These are phyloP conservation scores for Sporothrix brasiliensis DNA, from an alignment of 2,329 filamentous ascomycete species.

Conservation along the genomic window DNA sequence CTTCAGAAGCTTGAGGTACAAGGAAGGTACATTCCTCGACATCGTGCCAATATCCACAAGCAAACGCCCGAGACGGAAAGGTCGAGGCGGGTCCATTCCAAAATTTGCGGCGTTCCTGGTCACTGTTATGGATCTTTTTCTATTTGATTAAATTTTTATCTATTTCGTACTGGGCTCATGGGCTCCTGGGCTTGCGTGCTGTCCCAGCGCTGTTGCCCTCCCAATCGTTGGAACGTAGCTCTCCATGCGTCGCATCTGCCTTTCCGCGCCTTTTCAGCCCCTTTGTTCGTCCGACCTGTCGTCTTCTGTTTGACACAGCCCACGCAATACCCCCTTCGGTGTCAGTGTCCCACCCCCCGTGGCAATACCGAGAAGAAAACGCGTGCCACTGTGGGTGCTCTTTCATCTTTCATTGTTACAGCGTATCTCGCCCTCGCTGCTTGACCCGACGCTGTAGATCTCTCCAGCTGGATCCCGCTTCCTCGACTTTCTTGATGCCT, in stretches of 20 bases:
- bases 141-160: not conserved
- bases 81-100: slow-evolving; percentile 4
- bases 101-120: not conserved
- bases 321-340: not conserved
- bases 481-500: not conserved
- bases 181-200: not conserved
- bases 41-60: not conserved
- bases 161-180: not conserved
- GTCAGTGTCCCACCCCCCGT: not conserved
- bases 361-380: not conserved
- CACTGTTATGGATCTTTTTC: not conserved
- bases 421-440: not conserved
- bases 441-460: not conserved
- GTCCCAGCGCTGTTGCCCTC: not conserved
- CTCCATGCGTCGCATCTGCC: not conserved
- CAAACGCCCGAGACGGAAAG: slow-evolving; percentile 3
- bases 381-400: not conserved
- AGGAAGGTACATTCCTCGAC: not conserved
- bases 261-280: slow-evolving; percentile 9
- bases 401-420: not conserved
- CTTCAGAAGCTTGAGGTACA: not conserved
- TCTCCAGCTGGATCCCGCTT: slow-evolving; percentile 11
- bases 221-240: too few species aligned
- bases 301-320: slow-evolving; percentile 23
- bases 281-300: slow-evolving; percentile 15